phyloP scores from a whole-genome alignment of 2,329 filamentous ascomycete genomes.

The Microsporum ferrugineum region DNA sequence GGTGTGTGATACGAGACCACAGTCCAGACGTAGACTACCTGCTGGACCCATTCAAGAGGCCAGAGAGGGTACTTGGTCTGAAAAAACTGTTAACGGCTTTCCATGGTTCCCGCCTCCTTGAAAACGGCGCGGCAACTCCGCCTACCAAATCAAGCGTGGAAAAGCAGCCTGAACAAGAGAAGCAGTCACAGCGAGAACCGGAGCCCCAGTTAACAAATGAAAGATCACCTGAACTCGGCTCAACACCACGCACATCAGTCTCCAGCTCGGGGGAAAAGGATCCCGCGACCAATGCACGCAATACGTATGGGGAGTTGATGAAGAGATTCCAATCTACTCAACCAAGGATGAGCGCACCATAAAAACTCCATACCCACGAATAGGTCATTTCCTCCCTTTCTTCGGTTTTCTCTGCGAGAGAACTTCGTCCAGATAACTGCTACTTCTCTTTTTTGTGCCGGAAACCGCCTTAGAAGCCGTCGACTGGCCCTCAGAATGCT shows the following conservation, averaged over 20 bases:
- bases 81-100: background rate
- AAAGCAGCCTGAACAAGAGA: background rate
- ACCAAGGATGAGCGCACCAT: background rate
- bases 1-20: background rate
- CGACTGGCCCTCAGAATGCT: slow-evolving; percentile 8
- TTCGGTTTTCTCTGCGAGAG: slow-evolving; percentile 38
- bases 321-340: background rate
- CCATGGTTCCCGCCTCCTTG: background rate
- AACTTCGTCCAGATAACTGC: slow-evolving; percentile 44
- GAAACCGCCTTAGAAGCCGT: slow-evolving; percentile 10
- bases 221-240: background rate
- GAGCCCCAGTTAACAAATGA: background rate
- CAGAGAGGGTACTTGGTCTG: background rate
- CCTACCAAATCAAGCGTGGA: background rate
- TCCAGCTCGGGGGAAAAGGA: background rate
- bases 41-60: background rate
- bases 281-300: background rate
- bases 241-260: background rate
- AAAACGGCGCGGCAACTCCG: background rate
- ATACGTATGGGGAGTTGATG: background rate
- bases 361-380: background rate
- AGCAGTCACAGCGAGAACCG: background rate
- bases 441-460: background rate
- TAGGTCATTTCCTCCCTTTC: slow-evolving; percentile 27
- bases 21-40: background rate